A percentile compares a stretch with the other conserved stretches of the same genome.
Conservation (phyloP, 176 grass and related monocot genomes). For the Echinochloa phyllopogon region DNA sequence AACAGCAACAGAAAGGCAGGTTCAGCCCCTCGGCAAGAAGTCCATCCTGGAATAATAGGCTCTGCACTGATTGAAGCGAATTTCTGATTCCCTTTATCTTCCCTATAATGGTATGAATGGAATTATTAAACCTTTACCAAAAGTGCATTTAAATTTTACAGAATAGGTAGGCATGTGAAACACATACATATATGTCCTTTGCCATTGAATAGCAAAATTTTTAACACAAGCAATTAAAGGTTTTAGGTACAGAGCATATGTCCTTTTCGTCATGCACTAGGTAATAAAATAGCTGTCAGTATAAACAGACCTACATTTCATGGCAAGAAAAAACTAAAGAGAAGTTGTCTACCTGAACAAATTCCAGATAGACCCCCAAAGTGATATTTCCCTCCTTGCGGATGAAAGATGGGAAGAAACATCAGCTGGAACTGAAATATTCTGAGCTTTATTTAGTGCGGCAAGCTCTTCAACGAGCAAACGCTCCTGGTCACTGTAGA, state of each 20-base stretch:
- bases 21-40: constrained; percentile 18
- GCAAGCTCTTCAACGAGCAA: constrained; percentile 63
- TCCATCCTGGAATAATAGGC: constrained; percentile 39
- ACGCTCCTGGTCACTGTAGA: constrained; percentile 58
- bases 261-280: neutral
- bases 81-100: constrained; percentile 21
- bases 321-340: constrained; percentile 35
- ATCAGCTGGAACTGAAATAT: constrained; percentile 50
- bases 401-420: constrained; percentile 6
- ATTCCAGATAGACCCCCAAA: constrained; percentile 65
- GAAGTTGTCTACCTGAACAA: constrained; percentile 67
- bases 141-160: neutral
- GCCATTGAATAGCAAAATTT: neutral
- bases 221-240: neutral
- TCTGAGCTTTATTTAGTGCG: constrained; percentile 45
- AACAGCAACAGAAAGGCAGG: neutral
- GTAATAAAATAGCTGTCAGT: neutral
- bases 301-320: neutral
- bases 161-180: neutral
- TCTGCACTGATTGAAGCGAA: constrained; percentile 54
- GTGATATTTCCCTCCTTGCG: constrained; percentile 47
- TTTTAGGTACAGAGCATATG: neutral
- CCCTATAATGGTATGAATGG: constrained; percentile 37
- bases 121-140: neutral
- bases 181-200: neutral